Evolutionary conservation across 169 alveolate genomes (phyloP).

Genomic region (Plasmodium vivax): DNA sequence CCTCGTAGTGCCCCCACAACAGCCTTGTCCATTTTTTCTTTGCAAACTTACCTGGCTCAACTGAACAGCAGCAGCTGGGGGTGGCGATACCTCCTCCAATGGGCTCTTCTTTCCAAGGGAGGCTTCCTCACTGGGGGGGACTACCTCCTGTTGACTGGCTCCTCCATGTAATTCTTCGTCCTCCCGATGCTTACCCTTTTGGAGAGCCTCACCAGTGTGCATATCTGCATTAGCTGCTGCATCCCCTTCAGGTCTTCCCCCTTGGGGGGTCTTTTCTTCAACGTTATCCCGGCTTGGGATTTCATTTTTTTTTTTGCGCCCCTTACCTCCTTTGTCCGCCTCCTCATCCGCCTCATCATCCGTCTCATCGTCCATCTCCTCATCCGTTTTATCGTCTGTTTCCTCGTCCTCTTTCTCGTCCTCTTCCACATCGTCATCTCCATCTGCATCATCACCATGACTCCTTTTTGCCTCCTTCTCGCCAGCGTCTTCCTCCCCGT

Average conservation of each 20-base stretch:
- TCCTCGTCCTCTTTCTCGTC: conserved; percentile 5
- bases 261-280: not conserved
- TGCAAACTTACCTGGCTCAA: not conserved
- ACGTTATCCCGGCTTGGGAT: not conserved
- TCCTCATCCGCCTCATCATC: not conserved
- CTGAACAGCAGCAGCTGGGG: not conserved
- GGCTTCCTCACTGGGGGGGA: not conserved
- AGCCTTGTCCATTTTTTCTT: not conserved
- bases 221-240: not conserved
- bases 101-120: not conserved
- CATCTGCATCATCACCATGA: not conserved
- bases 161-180: not conserved
- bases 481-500: not conserved
- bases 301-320: not conserved
- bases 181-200: not conserved
- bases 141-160: not conserved
- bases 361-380: no score
- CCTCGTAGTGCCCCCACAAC: not conserved
- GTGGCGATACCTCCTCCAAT: not conserved
- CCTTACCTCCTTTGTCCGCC: not conserved
- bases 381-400: no score
- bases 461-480: not conserved
- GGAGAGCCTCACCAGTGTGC: not conserved
- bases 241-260: not conserved
- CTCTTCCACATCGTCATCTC: not conserved